Evolutionary conservation across 2,329 filamentous ascomycete genomes (phyloP), one percentile per base, ranked within the genome.

Genomic region (Blumeria graminis): DNA sequence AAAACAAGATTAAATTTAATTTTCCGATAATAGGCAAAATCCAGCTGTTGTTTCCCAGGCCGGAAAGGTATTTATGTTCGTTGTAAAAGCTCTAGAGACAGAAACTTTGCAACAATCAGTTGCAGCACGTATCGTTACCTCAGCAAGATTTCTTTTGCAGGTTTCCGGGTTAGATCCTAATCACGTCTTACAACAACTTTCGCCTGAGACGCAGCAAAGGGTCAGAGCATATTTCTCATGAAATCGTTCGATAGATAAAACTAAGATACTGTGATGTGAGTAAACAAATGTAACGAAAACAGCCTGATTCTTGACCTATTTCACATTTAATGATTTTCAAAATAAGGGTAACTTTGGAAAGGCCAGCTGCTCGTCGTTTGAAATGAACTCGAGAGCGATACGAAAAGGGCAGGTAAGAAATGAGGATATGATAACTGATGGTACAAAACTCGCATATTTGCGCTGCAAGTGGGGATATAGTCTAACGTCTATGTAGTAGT

Each of bases 41-140:
- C 85, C 86, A 0, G 81, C 79, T 13, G 85, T 95, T 51, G 74
- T 87, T 64, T 73, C 75, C 60, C 84, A 92, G 66, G 81, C 86
- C 6, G 78, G 78, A 61, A 87, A 88, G 68, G 77, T 89, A 58
- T 96, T 98, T 66, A 78, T 83, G 32, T 84, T 80, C 64, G 85
- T 96, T 57, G 86, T 82, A 32, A 83, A 93, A 68, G 90, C 89
- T 18, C 79, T 98, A 13, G 90, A 95, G 66, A 84, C 86, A 6
- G 87, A 94, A 66, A 90, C 89, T 16, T 74, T 98, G 43, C 85
- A 89, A 65, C 89, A 89, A 18, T 80, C 88, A 65, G 88, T 84
- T 18, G 86, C 86, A 32, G 77, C 74, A 59, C 80, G 83, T 59
- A 84, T 94, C 57, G 85, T 87, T 35, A 74, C 74, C 48, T 81